Evolutionary conservation across 2,329 filamentous ascomycete genomes (phyloP), one percentile per base, ranked within the genome.

Genomic region (Chrysosporium queenslandicum): DNA sequence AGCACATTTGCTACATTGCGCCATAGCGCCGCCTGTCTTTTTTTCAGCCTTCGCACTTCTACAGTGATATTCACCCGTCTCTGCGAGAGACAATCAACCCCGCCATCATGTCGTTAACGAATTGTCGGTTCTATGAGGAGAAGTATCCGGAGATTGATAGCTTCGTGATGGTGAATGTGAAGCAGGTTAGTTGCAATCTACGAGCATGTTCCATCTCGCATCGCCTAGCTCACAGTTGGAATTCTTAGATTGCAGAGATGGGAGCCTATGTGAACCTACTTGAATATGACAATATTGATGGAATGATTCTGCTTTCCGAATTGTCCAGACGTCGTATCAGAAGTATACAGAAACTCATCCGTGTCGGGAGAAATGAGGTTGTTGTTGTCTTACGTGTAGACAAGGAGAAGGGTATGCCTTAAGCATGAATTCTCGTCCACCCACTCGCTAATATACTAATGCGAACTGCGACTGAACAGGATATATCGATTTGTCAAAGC

Each of bases 121-220:
- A 94, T 76, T 94, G 87, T 74, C 88, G 89, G 66, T 96, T 94
- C 74, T 96, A 95, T 72, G 89, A 95, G 79, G 88, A 95, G 76
- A 94, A 94, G 74, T 96, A 86, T 67, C 89, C 89, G 55, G 92
- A 97, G 79, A 91, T 98, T 70, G 92, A 98, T 75, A 94, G 88
- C 79, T 97, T 96, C 75, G 94, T 98, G 69, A 98, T 98, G 92
- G 92, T 98, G 71, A 98, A 97, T 74, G 92, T 97, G 65, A 94
- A 95, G 81, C 89, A 95, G 83, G 86, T 90, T 69, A 40, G 66
- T 43, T 50, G 18, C 16, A 32, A 7, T 37, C 14, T 16, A 9
- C 9, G 11, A 20, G 4, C 54, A 32, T 23, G 42, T 16, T n/a
- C n/a, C n/a, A n/a, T n/a, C n/a, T n/a, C n/a, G n/a, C n/a, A n/a